Evolutionary conservation across 306 rosid species (phyloP), one percentile per base, ranked within the genome.

Genomic region (Alnus glutinosa): DNA sequence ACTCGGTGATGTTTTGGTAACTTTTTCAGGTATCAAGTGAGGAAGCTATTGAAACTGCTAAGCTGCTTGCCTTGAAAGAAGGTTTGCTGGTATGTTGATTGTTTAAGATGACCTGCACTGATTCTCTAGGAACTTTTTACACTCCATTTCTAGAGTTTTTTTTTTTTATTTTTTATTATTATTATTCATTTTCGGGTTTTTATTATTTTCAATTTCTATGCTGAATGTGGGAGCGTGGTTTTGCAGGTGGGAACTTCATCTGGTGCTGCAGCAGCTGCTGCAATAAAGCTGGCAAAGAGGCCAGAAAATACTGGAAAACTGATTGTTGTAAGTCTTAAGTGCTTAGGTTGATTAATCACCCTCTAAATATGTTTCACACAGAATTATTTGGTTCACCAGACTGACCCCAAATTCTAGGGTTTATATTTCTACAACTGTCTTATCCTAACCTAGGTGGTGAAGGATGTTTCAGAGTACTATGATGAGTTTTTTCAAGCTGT

Each of bases 211-310:
- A 14, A 16, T 59, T 70, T 28, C 37, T 34, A 48, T 50, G 18
- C n/a, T 58, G 58, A 15, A 57, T 71, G 48, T 58, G 28, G 34
- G 61, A 55, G 12, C 64, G 54, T 47, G 46, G 57, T 2, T 79
- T 75, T 83, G 82, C 77, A 91, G 98, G 87, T 90, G 82, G 96
- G 98, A 47, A 85, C 92, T 81, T 94, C 98, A 72, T 92, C 98
- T 5, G 94, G 98, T 70, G 97, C 96, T n/a, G 97, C 97, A 1
- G 83, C 97, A 1, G 93, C 94, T 0, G 98, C 96, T 30, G 96
- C 92, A 54, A 71, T 94, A 12, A 88, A 86, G 79, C 36, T 94
- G 78, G 98, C 91, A 12, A 92, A 85, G 87, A 89, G 87, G 84
- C 89, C 87, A 37, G 98, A 92, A 85, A 82, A 88, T 81, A 88